Conservation (phyloP, 176 grass and related monocot genomes). For the Puccinellia tenuiflora region DNA sequence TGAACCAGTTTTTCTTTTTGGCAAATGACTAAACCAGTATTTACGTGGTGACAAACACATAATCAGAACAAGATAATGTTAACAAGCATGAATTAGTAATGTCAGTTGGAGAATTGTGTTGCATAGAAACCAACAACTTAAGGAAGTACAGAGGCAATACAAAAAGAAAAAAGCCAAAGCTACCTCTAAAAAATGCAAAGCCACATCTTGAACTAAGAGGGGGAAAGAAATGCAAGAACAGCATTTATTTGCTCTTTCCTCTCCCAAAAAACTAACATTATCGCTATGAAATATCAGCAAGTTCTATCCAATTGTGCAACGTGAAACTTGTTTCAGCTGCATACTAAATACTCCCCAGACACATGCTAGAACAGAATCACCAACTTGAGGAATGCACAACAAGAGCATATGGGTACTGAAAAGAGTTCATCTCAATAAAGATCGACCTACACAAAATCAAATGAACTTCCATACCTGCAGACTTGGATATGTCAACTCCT, state of each 20-base stretch:
- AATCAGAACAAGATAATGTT: neutral
- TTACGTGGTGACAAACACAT: neutral
- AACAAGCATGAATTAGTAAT: neutral
- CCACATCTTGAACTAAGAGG: neutral
- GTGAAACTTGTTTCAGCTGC: neutral
- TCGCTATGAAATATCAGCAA: neutral
- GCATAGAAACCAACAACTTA: neutral
- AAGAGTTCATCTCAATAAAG: neutral
- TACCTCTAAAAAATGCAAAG: neutral
- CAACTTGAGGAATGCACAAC: slow-evolving; percentile 7
- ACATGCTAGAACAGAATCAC: neutral
- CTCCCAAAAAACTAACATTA: neutral
- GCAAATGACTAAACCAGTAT: neutral
- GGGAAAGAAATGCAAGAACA: neutral
- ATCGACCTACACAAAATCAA: neutral
- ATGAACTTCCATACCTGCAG: slow-evolving; percentile 53
- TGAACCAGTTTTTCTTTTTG: neutral
- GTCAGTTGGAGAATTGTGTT: neutral
- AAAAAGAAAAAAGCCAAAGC: neutral
- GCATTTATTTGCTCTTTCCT: neutral
- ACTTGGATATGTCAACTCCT: slow-evolving; percentile 57
- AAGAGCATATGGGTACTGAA: neutral
- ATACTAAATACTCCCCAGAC: neutral
- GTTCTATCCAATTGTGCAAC: neutral
- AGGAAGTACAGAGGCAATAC: neutral